Conservation (phyloP, 139 green algal genomes). For the Chlorella sp. region DNA sequence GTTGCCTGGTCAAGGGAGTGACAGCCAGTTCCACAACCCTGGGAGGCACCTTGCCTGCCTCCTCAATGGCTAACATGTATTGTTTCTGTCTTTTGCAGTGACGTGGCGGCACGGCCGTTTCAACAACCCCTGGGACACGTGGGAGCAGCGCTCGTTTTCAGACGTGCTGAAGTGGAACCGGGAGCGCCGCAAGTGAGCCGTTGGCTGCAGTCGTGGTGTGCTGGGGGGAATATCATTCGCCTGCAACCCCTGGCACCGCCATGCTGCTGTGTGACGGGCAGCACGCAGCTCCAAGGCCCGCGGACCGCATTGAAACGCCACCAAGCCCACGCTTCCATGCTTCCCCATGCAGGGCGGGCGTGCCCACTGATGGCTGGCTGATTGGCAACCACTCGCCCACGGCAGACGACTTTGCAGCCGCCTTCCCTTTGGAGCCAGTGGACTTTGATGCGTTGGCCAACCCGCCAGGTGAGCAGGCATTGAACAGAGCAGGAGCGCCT, state of each 20-base stretch:
- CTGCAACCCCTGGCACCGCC: too few relatives aligned
- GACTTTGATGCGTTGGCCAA: constrained; percentile 23
- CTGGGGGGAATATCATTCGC: not conserved
- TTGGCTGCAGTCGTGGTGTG: not conserved
- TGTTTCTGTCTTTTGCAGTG: not conserved
- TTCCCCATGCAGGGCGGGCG: not conserved
- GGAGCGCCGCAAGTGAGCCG: constrained; percentile 10
- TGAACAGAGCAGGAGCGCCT: too few relatives aligned
- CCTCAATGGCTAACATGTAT: not conserved
- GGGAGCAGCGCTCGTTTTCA: constrained; percentile 33
- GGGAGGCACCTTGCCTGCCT: not conserved
- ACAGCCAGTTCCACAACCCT: not conserved
- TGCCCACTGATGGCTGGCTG: constrained; percentile 26
- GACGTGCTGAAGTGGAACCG: constrained; percentile 40
- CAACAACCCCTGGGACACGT: constrained; percentile 49
- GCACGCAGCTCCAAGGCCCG: constrained; percentile 46
- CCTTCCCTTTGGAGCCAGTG: constrained; percentile 34
- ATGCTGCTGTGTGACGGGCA: not conserved
- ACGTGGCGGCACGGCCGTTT: constrained; percentile 31
- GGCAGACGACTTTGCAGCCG: constrained; percentile 22
- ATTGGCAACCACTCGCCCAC: constrained; percentile 17
- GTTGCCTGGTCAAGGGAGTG: too few relatives aligned
- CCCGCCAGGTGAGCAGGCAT: not conserved
- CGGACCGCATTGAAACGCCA: too few relatives aligned
- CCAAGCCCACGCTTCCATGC: too few relatives aligned